Percentiles rank a stretch among this genome's conserved stretches.
Evolutionary conservation across 306 rosid species (phyloP).

Genomic region (Vigna unguiculata): DNA sequence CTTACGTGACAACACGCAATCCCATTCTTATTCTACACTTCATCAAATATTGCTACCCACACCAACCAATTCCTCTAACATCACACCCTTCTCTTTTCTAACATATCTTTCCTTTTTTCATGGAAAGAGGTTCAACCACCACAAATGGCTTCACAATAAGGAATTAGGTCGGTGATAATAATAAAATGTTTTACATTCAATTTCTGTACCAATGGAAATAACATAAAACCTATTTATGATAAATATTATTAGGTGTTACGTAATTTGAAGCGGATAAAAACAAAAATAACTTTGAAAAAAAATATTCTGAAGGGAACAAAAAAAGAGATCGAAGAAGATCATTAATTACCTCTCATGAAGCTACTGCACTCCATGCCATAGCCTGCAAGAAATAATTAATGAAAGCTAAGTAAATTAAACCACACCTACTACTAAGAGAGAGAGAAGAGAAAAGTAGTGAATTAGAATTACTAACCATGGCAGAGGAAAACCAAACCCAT

Average conservation of each 20-base stretch:
- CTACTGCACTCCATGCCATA: constrained; percentile 96
- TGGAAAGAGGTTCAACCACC: constrained; percentile 30
- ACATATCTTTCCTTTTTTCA: background rate
- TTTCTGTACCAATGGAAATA: too few species aligned
- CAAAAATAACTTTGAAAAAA: too few species aligned
- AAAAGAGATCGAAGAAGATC: background rate
- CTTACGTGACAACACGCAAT: too few species aligned
- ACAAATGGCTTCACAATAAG: background rate
- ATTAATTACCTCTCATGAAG: constrained; percentile 94
- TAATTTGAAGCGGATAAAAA: too few species aligned
- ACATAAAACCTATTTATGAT: too few species aligned
- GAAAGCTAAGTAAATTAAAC: constrained; percentile 32
- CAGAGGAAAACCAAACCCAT: constrained; percentile 88
- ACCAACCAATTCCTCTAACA: too few species aligned
- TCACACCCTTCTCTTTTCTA: too few species aligned
- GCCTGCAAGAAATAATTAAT: constrained; percentile 60
- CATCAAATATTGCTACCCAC: too few species aligned
- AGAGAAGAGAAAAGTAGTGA: background rate
- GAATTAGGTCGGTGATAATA: too few species aligned
- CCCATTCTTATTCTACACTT: too few species aligned
- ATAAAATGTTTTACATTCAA: too few species aligned
- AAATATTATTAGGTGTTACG: too few species aligned
- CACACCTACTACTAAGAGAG: background rate
- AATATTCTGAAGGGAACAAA: background rate
- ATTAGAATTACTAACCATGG: constrained; percentile 56